phyloP scores from a whole-genome alignment of 257 asterid genomes.

The Leonotis leonurus region DNA sequence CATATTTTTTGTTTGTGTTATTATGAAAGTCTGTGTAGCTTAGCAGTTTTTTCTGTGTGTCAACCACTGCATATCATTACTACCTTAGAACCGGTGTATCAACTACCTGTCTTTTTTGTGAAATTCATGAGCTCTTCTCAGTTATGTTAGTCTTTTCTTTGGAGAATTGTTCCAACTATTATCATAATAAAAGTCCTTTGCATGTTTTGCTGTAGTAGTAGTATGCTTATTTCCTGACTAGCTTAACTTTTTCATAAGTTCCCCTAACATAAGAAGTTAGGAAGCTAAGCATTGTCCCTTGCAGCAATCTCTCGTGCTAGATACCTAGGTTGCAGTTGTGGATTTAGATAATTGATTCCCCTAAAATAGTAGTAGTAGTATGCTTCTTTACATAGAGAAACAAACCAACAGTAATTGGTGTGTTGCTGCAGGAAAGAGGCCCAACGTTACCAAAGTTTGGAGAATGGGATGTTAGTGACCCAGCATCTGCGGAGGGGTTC shows the following conservation, averaged over 20 bases:
- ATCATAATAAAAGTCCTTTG: background rate
- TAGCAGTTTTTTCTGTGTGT: background rate
- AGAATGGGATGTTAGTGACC: slow-evolving; percentile 14
- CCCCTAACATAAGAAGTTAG: background rate
- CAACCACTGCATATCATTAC: too few species aligned
- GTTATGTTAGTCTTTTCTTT: background rate
- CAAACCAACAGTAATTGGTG: slow-evolving; percentile 6
- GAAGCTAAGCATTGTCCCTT: background rate
- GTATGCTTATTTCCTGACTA: background rate
- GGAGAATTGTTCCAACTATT: background rate
- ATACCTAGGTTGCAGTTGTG: background rate
- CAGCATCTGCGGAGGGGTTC: slow-evolving; percentile 9
- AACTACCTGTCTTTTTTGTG: background rate
- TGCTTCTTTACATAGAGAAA: slow-evolving; percentile 25
- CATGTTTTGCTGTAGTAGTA: too few species aligned
- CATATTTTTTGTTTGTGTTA: background rate
- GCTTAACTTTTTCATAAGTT: background rate
- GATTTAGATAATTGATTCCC: background rate
- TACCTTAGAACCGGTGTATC: background rate
- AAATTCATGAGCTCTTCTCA: background rate
- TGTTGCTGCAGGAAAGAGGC: background rate
- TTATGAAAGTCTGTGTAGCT: background rate
- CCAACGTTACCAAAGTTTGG: slow-evolving; percentile 9
- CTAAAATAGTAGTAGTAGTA: background rate
- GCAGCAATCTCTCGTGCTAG: background rate